Percentiles rank a stretch among this genome's conserved stretches.
phyloP scores from a whole-genome alignment of 1,139 yeast species.

The Yamadazyma pseudoaaseri region DNA sequence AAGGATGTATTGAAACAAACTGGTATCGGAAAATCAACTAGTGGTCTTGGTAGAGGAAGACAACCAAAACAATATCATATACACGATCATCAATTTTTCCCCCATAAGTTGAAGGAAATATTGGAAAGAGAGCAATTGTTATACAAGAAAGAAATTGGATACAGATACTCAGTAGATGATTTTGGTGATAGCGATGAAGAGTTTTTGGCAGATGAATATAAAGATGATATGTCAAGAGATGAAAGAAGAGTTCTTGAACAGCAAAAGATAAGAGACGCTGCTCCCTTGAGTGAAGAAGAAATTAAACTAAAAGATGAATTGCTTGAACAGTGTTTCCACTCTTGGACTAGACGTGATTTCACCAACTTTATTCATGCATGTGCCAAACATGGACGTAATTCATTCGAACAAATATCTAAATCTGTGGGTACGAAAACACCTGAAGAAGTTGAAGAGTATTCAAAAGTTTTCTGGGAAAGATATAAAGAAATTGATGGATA shows the following conservation, averaged over 20 bases:
- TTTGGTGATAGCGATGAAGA: conserved; percentile 56
- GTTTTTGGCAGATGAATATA: conserved; percentile 51
- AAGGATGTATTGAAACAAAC: conserved; percentile 64
- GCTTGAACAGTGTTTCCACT: conserved; percentile 64
- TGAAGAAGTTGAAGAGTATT: conserved; percentile 69
- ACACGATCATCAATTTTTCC: conserved; percentile 89
- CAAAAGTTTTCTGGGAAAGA: conserved; percentile 72
- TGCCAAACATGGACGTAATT: conserved; percentile 75
- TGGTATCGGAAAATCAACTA: conserved; percentile 14
- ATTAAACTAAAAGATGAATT: conserved; percentile 58
- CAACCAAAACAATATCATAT: conserved; percentile 73
- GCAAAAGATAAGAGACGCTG: conserved; percentile 63
- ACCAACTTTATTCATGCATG: conserved; percentile 78
- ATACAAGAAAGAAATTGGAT: conserved; percentile 71
- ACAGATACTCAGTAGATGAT: conserved; percentile 60
- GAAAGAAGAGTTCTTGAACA: conserved; percentile 55
- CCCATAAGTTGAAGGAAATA: conserved; percentile 59
- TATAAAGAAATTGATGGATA: conserved; percentile 76
- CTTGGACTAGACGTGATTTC: conserved; percentile 89
- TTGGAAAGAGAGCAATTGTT: conserved; percentile 78
- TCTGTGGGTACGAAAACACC: conserved; percentile 66
- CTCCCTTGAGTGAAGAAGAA: conserved; percentile 78
- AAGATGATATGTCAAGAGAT: conserved; percentile 37
- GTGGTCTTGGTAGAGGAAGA: conserved; percentile 41
- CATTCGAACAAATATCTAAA: conserved; percentile 57